Evolutionary conservation across 2,329 filamentous ascomycete species (phyloP).

Genomic region (Paradendryphiella salina): DNA sequence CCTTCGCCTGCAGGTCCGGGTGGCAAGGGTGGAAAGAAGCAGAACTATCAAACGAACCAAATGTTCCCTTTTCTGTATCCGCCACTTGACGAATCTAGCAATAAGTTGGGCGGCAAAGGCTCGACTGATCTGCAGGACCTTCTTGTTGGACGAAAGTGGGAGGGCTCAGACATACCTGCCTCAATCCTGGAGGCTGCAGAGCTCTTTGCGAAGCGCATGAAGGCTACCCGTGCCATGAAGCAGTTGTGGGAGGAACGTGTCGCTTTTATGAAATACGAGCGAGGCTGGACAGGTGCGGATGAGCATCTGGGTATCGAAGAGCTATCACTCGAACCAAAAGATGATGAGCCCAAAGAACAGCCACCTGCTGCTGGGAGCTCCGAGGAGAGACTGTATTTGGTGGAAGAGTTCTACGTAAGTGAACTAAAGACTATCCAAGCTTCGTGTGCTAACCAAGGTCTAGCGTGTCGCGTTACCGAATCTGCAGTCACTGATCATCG

Average conservation of each 20-base stretch:
- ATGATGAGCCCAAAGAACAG: slow-evolving; percentile 43
- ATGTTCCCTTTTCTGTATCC: slow-evolving; percentile 98
- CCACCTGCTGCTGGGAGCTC: slow-evolving; percentile 54
- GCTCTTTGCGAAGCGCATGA: slow-evolving; percentile 84
- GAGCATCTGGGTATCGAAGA: slow-evolving; percentile 53
- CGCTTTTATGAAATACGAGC: slow-evolving; percentile 85
- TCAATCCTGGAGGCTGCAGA: slow-evolving; percentile 95
- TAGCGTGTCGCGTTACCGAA: slow-evolving; percentile 78
- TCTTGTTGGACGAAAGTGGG: slow-evolving; percentile 82
- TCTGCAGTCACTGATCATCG: slow-evolving; percentile 89
- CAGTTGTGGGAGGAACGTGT: slow-evolving; percentile 96
- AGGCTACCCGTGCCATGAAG: slow-evolving; percentile 86
- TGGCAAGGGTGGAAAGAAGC: slow-evolving; percentile 94
- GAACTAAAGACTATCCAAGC: neutral
- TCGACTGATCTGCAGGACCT: slow-evolving; percentile 76
- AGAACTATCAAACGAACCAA: slow-evolving; percentile 99
- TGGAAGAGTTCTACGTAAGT: slow-evolving; percentile 86
- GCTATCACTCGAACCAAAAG: slow-evolving; percentile 44
- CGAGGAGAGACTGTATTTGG: slow-evolving; percentile 67
- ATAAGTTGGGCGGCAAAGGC: slow-evolving; percentile 87
- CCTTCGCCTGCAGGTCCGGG: slow-evolving; percentile 82
- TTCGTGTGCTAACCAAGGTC: slow-evolving; percentile 13
- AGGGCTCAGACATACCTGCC: slow-evolving; percentile 89
- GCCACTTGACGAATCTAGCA: slow-evolving; percentile 84
- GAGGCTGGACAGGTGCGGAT: slow-evolving; percentile 73